Evolutionary conservation across 2,329 filamentous ascomycete genomes (phyloP).

Genomic region (Colletotrichum sp.): DNA sequence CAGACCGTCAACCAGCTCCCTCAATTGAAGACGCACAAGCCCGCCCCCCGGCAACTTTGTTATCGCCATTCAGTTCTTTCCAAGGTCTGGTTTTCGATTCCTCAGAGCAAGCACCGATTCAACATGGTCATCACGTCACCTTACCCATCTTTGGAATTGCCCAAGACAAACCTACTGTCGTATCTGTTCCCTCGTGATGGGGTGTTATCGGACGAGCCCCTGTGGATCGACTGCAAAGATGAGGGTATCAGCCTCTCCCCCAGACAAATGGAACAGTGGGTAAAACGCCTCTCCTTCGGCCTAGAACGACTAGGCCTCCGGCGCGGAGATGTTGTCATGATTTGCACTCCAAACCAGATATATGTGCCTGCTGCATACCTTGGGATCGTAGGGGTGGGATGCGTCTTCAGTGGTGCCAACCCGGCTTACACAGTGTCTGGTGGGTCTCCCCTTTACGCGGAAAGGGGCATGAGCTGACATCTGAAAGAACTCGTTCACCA

Average conservation of each 20-base stretch:
- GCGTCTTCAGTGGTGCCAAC: conserved; percentile 60
- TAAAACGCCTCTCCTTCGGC: conserved; percentile 54
- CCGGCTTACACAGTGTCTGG: conserved; percentile 54
- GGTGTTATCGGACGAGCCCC: conserved; percentile 45
- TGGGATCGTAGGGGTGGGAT: conserved; percentile 56
- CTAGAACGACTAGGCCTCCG: conserved; percentile 49
- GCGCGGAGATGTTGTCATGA: conserved; percentile 56
- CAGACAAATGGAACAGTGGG: conserved; percentile 52
- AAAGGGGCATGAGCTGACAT: neutral
- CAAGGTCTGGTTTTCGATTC: neutral
- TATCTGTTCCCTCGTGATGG: conserved; percentile 37
- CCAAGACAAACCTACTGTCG: conserved; percentile 47
- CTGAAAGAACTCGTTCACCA: conserved; percentile 54
- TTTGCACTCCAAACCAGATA: conserved; percentile 60
- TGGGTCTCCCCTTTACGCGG: conserved; percentile 26
- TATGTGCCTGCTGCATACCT: conserved; percentile 60
- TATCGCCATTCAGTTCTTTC: neutral
- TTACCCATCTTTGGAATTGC: conserved; percentile 46
- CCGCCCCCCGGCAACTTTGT: neutral
- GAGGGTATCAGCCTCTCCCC: conserved; percentile 49
- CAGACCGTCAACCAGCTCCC: neutral
- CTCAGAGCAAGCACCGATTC: neutral
- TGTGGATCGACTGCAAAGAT: conserved; percentile 59
- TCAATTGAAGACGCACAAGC: neutral
- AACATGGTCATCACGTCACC: conserved; percentile 48